Evolutionary conservation across 352 stramenopile genomes (phyloP).

Genomic region (Globisporangium cederbergense): DNA sequence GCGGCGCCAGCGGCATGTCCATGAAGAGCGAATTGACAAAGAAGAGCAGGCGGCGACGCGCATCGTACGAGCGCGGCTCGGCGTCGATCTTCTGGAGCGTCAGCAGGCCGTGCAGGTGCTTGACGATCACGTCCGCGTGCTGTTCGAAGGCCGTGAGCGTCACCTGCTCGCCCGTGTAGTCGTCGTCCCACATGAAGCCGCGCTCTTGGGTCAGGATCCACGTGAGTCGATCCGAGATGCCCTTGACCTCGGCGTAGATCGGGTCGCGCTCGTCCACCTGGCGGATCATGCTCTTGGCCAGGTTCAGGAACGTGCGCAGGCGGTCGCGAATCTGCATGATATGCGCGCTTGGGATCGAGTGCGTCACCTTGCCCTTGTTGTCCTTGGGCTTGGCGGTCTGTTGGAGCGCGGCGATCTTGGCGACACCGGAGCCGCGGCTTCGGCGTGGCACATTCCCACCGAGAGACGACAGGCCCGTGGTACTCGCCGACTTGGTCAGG

Average conservation of each 20-base stretch:
- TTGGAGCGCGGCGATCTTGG: constrained; percentile 77
- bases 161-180: constrained; percentile 95
- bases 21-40: constrained; percentile 99
- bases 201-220: constrained; percentile 96
- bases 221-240: constrained; percentile 93
- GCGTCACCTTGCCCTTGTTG: constrained; percentile 50
- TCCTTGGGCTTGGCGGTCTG: constrained; percentile 63
- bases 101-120: constrained; percentile 92
- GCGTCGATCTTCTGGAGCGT: constrained; percentile 96
- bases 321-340: constrained; percentile 94
- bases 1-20: constrained; percentile 97
- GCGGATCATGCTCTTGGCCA: constrained; percentile 87
- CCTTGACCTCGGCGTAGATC: constrained; percentile 83
- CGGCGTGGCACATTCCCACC: constrained; percentile 69
- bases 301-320: constrained; percentile 91
- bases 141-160: constrained; percentile 83
- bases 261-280: constrained; percentile 76
- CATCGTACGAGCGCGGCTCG: constrained; percentile 96
- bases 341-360: constrained; percentile 75
- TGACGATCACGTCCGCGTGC: constrained; percentile 75
- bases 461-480: constrained; percentile 75
- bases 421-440: constrained; percentile 78
- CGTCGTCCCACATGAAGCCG: constrained; percentile 98
- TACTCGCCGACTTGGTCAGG: constrained; percentile 88
- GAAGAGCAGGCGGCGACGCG: constrained; percentile 94